phyloP scores from a whole-genome alignment of 305 asterid genomes.

The Solanum hybrid region DNA sequence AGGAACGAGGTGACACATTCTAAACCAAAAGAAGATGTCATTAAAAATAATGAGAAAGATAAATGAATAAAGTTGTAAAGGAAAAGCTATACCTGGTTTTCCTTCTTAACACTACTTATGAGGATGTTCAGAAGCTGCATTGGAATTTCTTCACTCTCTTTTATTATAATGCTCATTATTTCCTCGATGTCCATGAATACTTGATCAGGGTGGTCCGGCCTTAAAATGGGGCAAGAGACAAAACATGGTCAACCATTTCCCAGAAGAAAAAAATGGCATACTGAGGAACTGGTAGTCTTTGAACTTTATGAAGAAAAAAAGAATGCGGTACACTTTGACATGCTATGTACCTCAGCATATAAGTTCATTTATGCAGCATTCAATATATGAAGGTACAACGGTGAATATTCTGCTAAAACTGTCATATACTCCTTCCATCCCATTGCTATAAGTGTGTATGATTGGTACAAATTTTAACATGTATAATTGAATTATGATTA shows the following conservation, averaged over 20 bases:
- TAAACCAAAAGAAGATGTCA: slow-evolving; percentile 13
- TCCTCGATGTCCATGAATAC: slow-evolving; percentile 22
- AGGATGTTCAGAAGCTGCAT: slow-evolving; percentile 20
- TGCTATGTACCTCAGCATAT: background rate
- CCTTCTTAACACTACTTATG: slow-evolving; percentile 21
- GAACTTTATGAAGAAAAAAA: background rate
- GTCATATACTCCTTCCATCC: background rate
- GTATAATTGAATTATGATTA: background rate
- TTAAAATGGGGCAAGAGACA: slow-evolving; percentile 12
- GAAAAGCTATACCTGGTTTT: slow-evolving; percentile 19
- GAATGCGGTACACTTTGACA: background rate
- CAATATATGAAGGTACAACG: background rate
- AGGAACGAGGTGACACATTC: slow-evolving; percentile 23
- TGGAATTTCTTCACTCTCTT: slow-evolving; percentile 16
- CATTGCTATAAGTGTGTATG: background rate
- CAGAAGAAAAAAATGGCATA: background rate
- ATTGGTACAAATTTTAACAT: background rate
- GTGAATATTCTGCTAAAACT: background rate
- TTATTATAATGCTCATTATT: slow-evolving; percentile 19
- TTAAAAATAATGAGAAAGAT: background rate
- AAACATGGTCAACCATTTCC: slow-evolving; percentile 1
- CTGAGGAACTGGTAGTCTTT: background rate
- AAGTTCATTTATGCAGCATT: background rate
- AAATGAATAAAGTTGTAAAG: background rate
- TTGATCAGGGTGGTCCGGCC: slow-evolving; percentile 16